Percentiles rank a stretch among this genome's conserved stretches.
Evolutionary conservation across 2,329 filamentous ascomycete genomes (phyloP).

Genomic region (Sporothrix curviconia): DNA sequence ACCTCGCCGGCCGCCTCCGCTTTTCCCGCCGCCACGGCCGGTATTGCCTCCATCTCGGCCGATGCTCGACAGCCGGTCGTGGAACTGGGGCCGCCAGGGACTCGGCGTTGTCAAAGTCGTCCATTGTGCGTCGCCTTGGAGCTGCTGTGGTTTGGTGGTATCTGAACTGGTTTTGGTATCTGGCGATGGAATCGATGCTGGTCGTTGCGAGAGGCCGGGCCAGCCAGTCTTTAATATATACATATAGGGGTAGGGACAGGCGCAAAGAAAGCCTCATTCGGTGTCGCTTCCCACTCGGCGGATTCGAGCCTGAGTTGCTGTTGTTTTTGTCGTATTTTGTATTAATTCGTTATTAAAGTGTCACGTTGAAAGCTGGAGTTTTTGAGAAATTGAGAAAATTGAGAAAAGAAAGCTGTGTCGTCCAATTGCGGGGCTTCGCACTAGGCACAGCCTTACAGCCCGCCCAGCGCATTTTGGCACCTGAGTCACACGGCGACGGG

Average conservation of each 20-base stretch:
- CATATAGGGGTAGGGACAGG: background rate
- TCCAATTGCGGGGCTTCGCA: too few species aligned
- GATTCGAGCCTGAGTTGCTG: background rate
- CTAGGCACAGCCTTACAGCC: too few species aligned
- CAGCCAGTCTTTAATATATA: background rate
- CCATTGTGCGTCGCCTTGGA: constrained; percentile 2
- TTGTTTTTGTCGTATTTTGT: background rate
- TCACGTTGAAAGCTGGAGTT: background rate
- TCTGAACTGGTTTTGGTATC: background rate
- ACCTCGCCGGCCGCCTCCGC: background rate
- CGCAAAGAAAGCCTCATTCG: background rate
- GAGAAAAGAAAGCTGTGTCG: too few species aligned
- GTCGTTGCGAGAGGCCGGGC: background rate
- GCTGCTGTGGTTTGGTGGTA: background rate
- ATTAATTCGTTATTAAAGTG: background rate
- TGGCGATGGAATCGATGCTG: background rate
- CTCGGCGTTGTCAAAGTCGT: constrained; percentile 16
- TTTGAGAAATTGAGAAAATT: background rate
- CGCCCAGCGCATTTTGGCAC: too few species aligned
- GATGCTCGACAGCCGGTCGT: constrained; percentile 15
- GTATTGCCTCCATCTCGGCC: background rate
- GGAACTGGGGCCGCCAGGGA: constrained; percentile 18
- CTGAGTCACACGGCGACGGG: too few species aligned
- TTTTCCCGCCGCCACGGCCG: background rate
- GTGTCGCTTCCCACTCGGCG: too few species aligned